Percentiles rank a stretch among this genome's conserved stretches.
Conservation (phyloP, 2,329 filamentous ascomycete species). For the Cladosporium sp. region DNA sequence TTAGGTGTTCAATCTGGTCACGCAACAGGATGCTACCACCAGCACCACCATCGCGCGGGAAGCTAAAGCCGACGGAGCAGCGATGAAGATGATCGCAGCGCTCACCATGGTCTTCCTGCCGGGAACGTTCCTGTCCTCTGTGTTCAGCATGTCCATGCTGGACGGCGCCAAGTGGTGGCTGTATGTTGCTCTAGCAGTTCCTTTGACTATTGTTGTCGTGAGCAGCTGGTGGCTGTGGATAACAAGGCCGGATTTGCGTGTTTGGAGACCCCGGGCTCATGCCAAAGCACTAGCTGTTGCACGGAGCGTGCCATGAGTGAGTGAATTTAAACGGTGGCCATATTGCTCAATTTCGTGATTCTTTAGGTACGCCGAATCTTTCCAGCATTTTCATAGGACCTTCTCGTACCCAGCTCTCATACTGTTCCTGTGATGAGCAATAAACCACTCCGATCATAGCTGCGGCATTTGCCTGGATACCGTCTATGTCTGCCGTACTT, state of each 20-base stretch:
- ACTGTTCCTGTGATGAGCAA: constrained; percentile 16
- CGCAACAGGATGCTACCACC: neutral
- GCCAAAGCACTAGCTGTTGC: no score
- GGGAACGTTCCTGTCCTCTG: constrained; percentile 12
- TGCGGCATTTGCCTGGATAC: constrained; percentile 29
- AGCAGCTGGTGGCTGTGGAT: neutral
- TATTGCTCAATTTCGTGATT: neutral
- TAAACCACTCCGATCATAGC: constrained; percentile 33
- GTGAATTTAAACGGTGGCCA: no score
- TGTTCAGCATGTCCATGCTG: constrained; percentile 15
- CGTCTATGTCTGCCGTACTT: constrained; percentile 22
- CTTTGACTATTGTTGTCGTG: neutral
- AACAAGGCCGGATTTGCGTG: no score
- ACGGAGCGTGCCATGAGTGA: no score
- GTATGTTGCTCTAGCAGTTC: neutral
- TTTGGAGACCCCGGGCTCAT: no score
- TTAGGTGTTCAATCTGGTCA: constrained; percentile 5
- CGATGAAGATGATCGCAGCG: constrained; percentile 14
- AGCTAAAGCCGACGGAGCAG: constrained; percentile 8
- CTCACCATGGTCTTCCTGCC: constrained; percentile 15
- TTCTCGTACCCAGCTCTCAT: constrained; percentile 13
- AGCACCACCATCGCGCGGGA: neutral
- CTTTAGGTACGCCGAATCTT: constrained; percentile 15
- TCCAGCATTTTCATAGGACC: constrained; percentile 15
- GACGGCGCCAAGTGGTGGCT: constrained; percentile 2